These are phyloP conservation scores for Penicillium cosmopolitanum DNA, from an alignment of 495 filamentous ascomycete species.

Conservation along the genomic window DNA sequence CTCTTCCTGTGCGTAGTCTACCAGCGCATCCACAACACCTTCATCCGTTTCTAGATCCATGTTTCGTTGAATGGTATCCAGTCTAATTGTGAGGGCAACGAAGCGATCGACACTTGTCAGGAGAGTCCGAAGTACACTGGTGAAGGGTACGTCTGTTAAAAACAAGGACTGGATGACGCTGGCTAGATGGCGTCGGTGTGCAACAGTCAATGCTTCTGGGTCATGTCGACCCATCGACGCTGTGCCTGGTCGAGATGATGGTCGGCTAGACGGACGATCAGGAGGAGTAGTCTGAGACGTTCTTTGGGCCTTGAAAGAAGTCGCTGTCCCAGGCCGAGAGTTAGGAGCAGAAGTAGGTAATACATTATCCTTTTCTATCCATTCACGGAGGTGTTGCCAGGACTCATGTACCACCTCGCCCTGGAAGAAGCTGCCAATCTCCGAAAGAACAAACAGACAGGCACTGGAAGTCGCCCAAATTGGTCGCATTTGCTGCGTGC, in stretches of 20 bases:
- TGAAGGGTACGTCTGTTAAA: constrained; percentile 69
- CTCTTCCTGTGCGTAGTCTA: constrained; percentile 71
- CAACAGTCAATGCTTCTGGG: constrained; percentile 79
- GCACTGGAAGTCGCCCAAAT: constrained; percentile 87
- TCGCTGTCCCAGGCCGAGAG: constrained; percentile 46
- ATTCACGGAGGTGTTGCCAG: constrained; percentile 63
- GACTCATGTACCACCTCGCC: constrained; percentile 83
- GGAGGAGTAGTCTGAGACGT: constrained; percentile 7
- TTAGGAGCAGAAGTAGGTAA: constrained; percentile 22
- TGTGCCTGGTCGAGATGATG: constrained; percentile 24
- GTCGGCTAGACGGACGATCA: constrained; percentile 11
- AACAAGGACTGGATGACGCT: constrained; percentile 70
- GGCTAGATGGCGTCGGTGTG: constrained; percentile 74
- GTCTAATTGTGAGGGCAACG: constrained; percentile 69
- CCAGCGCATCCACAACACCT: constrained; percentile 73
- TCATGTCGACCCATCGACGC: constrained; percentile 60
- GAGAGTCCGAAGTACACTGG: constrained; percentile 67
- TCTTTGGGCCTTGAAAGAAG: constrained; percentile 30
- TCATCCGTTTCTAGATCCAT: constrained; percentile 79
- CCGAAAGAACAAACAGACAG: constrained; percentile 83
- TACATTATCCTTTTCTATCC: constrained; percentile 52
- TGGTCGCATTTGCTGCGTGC: constrained; percentile 68
- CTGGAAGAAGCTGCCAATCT: constrained; percentile 84
- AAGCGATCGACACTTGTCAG: constrained; percentile 76
- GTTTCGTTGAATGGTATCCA: constrained; percentile 72